Percentiles rank a stretch among this genome's conserved stretches.
These are phyloP conservation scores for Ligustrum vulgare DNA, from an alignment of 257 asterid genomes.

Conservation along the genomic window DNA sequence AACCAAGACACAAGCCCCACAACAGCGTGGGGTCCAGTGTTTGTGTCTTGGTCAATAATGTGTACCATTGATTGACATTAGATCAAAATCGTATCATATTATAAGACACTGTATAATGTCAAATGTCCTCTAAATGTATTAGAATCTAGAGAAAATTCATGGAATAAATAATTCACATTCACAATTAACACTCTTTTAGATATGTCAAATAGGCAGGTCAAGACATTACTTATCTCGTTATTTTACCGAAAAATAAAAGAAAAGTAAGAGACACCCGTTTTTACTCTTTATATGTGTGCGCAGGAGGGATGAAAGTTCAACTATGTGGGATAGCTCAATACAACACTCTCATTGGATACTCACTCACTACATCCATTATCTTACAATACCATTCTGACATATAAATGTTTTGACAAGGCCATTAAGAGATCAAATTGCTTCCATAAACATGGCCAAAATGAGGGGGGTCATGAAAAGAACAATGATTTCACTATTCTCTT, in stretches of 20 bases:
- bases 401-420: constrained; percentile 43
- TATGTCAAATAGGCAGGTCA: neutral
- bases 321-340: constrained; percentile 67
- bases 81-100: too few species aligned
- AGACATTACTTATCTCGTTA: neutral
- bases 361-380: constrained; percentile 45
- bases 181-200: neutral
- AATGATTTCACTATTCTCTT: too few species aligned
- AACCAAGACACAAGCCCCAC: too few species aligned
- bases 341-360: constrained; percentile 56
- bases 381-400: neutral
- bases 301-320: constrained; percentile 49
- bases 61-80: too few species aligned
- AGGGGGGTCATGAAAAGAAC: too few species aligned
- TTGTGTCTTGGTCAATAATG: too few species aligned
- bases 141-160: neutral
- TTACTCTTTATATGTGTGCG: neutral
- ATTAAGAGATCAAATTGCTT: constrained; percentile 58
- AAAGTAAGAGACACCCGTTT: too few species aligned
- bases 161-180: neutral
- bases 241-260: too few species aligned
- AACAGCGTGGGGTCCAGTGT: too few species aligned
- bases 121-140: neutral
- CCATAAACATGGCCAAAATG: neutral
- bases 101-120: too few species aligned